Conservation (phyloP, 2,329 filamentous ascomycete species). For the Colletotrichum karsti region DNA sequence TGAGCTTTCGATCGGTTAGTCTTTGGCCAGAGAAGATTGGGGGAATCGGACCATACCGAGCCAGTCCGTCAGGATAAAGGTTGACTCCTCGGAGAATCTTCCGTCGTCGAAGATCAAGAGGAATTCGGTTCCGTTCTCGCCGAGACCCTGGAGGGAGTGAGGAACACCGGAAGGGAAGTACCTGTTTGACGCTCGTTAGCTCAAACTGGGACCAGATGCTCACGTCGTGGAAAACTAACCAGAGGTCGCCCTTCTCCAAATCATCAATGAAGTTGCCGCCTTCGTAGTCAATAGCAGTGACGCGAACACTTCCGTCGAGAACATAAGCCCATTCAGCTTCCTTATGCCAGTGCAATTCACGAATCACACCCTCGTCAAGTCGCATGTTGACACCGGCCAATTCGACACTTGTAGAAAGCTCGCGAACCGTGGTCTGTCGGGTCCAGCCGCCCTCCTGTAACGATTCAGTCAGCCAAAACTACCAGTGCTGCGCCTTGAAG, state of each 20-base stretch:
- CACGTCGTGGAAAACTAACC: slow-evolving; percentile 46
- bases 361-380: slow-evolving; percentile 76
- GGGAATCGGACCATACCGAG: slow-evolving; percentile 55
- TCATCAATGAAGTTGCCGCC: slow-evolving; percentile 83
- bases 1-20: slow-evolving; percentile 55
- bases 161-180: slow-evolving; percentile 83
- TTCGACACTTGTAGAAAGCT: slow-evolving; percentile 72
- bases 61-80: slow-evolving; percentile 79
- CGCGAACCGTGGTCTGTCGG: slow-evolving; percentile 74
- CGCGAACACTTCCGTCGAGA: slow-evolving; percentile 73
- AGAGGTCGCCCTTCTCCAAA: slow-evolving; percentile 75
- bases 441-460: slow-evolving; percentile 78
- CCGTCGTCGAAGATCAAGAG: slow-evolving; percentile 58
- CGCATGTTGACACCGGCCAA: slow-evolving; percentile 83
- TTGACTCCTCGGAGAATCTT: slow-evolving; percentile 67
- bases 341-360: slow-evolving; percentile 84
- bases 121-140: slow-evolving; percentile 40
- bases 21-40: neutral
- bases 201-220: too few relatives aligned
- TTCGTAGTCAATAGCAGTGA: slow-evolving; percentile 78
- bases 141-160: slow-evolving; percentile 68
- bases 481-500: rapidly evolving
- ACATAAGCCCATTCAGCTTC: slow-evolving; percentile 83
- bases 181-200: neutral
- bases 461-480: neutral